phyloP scores from a whole-genome alignment of 371 early-diverging fungal species.

The Capillidium rhysosporum region DNA sequence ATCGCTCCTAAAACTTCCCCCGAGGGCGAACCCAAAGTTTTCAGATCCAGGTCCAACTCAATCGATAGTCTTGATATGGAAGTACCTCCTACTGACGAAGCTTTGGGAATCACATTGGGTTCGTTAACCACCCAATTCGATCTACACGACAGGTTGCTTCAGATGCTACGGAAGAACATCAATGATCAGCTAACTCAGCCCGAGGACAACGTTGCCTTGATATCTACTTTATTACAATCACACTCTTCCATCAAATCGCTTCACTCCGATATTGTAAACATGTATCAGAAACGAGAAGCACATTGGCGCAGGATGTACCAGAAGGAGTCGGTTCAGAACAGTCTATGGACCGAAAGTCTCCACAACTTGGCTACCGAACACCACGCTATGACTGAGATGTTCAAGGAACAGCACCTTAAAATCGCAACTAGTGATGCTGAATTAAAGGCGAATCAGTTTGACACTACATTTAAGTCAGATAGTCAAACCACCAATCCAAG shows the following conservation, averaged over 20 bases:
- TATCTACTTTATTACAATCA: background rate
- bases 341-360: conserved; percentile 25
- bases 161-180: background rate
- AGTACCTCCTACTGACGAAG: background rate
- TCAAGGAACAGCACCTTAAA: background rate
- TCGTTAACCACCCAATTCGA: conserved; percentile 4
- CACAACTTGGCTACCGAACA: conserved; percentile 19
- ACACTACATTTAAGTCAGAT: background rate
- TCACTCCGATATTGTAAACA: conserved; percentile 1
- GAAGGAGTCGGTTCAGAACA: conserved; percentile 21
- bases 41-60: background rate
- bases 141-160: background rate
- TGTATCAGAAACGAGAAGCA: conserved; percentile 23
- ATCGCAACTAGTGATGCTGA: background rate
- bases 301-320: conserved; percentile 21
- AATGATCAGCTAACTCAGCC: background rate
- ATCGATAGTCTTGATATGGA: conserved; percentile 1
- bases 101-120: background rate
- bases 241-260: background rate
- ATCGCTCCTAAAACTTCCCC: background rate
- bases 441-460: background rate
- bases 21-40: background rate
- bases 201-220: background rate
- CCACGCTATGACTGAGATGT: conserved; percentile 14
- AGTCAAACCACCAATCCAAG: background rate